Evolutionary conservation across 306 rosid species (phyloP), one percentile per base, ranked within the genome.

Genomic region (Mimosa bimucronata): DNA sequence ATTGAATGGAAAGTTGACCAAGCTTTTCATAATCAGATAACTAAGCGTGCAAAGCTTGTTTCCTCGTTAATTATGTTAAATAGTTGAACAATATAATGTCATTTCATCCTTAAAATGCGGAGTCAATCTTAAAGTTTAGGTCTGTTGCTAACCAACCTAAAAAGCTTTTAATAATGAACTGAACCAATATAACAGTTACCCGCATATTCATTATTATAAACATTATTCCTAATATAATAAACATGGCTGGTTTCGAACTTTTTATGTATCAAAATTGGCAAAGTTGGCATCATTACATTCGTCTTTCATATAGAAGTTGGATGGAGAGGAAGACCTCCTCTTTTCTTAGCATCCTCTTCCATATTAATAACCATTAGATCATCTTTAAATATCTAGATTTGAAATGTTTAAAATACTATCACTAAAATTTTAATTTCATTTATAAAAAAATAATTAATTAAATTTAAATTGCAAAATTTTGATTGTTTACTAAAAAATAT

Each of bases 21-120:
- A 50, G 44, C 26, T 53, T 19, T 78, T 74, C 31, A 77, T 9
- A n/a, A 31, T 77, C 41, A 34, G 25, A 64, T 14, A 53, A 19
- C 8, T 53, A 69, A 25, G 40, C 15, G 42, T 61, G 25, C 68
- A 46, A 6, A 69, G 21, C 74, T 67, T 26, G 38, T 44, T 48
- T 50, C 46, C 45, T 9, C 10, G 19, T 50, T 73, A 31, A 50
- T 30, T 50, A 40, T 67, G 44, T 67, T 67, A 21, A 4, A n/a
- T 40, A 4, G 25, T 21, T 40, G 6, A 38, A 37, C 48, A n/a
- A n/a, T 10, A 44, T 44, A n/a, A 19, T 60, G 31, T 3, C 42
- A 66, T 66, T 19, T 34, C 18, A 3, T 34, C 71, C 73, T n/a
- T n/a, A 18, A 67, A 67, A 38, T 67, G 40, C 5, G 69, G 69